Percentiles rank a stretch among this genome's conserved stretches.
These are phyloP conservation scores for Rhexocercosporidium sp. DNA, from an alignment of 2,329 filamentous ascomycete species.

Conservation along the genomic window DNA sequence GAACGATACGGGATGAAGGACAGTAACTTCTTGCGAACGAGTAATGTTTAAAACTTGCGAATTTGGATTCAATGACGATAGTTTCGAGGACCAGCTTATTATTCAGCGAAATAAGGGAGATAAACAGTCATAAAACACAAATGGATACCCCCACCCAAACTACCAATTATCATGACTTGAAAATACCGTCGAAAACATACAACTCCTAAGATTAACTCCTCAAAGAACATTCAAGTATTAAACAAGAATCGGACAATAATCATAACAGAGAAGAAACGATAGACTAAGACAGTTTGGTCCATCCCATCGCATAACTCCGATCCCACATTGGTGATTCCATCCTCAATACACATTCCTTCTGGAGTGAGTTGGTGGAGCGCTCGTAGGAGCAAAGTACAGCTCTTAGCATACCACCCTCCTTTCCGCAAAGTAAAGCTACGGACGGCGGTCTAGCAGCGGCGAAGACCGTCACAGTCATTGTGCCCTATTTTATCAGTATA, in stretches of 20 bases:
- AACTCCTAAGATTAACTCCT: background rate
- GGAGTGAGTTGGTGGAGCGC: background rate
- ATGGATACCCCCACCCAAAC: too few species aligned
- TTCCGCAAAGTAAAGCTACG: conserved; percentile 41
- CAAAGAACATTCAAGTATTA: background rate
- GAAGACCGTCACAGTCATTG: conserved; percentile 42
- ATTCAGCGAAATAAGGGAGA: too few species aligned
- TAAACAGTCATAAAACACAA: too few species aligned
- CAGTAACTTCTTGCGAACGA: too few species aligned
- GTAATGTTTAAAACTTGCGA: background rate
- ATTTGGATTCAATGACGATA: too few species aligned
- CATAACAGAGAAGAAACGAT: background rate
- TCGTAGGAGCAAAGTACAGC: conserved; percentile 38
- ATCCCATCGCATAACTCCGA: background rate
- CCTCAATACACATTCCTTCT: conserved; percentile 4
- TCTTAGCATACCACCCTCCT: conserved; percentile 44
- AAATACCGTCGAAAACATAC: too few species aligned
- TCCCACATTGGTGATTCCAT: conserved; percentile 8
- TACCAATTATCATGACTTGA: too few species aligned
- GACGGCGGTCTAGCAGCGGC: conserved; percentile 40
- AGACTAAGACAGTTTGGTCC: background rate
- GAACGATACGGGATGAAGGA: background rate
- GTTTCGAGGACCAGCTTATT: too few species aligned
- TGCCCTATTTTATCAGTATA: conserved; percentile 3
- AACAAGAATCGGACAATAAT: background rate